Evolutionary conservation across 768 basidiomycete genomes (phyloP), one percentile per base, ranked within the genome.

Genomic region (Hortiboletus campestris): DNA sequence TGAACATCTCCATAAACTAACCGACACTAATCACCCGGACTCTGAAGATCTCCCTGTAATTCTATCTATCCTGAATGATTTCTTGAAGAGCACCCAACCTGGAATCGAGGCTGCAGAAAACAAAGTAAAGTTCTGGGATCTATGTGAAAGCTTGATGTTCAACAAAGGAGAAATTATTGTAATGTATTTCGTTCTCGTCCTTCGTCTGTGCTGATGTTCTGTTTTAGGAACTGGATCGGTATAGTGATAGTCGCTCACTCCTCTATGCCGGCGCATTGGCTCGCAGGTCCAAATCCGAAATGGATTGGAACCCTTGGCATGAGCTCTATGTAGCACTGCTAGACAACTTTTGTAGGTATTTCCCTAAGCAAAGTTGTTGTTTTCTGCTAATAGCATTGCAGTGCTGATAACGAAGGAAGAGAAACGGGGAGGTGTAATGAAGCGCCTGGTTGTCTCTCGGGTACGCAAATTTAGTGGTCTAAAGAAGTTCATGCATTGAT

Each of bases 61-160:
- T 17, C 64, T 90, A 25, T 78, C 78, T 11, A 80, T 94, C 3
- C 63, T 95, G 51, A 82, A 78, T 31, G 82, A 85, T 44, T 86
- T 84, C 58, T 79, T 96, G 56, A 92, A 89, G 76, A 86, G 86
- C 59, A 91, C 91, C 0, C 87, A 95, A 64, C 92, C 92, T 1
- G 94, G 94, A 5, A 94, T 96, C 56, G 89, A 85, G 56, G 89
- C 86, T n/a, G 91, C 94, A 1, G 93, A 95, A 67, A 81, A 84
- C 58, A 93, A 93, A 67, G 93, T 94, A 60, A 93, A 92, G 66
- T 86, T 92, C 56, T 91, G 88, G 86, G 84, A 77, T 49, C 74
- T 95, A 3, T 84, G 84, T 60, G 91, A 95, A 73, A 86, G 81
- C 62, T 67, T 96, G 46, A 71, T 83, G 13, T 91, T 84, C 63